Conservation (phyloP, 495 filamentous ascomycete genomes). For the Aspergillus egyptiacus region DNA sequence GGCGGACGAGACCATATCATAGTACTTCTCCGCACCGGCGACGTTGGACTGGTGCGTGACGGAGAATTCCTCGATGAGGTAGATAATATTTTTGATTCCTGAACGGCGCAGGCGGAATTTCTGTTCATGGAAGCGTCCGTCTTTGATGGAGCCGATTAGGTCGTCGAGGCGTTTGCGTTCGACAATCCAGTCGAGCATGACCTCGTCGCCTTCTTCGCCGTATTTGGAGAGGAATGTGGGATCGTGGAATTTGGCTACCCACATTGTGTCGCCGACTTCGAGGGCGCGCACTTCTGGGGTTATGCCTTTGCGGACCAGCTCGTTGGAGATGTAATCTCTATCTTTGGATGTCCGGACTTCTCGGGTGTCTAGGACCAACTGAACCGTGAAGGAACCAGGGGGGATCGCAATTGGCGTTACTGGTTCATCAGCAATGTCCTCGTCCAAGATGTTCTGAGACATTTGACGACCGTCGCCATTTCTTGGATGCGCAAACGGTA, state of each 20-base stretch:
- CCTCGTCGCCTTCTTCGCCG: constrained; percentile 65
- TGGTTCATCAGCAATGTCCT: constrained; percentile 7
- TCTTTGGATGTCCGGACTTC: constrained; percentile 74
- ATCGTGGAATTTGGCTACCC: constrained; percentile 69
- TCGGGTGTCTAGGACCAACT: constrained; percentile 69
- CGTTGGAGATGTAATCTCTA: constrained; percentile 70
- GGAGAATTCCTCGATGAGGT: constrained; percentile 70
- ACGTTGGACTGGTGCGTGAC: constrained; percentile 40
- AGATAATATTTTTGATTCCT: constrained; percentile 69
- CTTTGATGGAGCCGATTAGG: constrained; percentile 71
- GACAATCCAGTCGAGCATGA: constrained; percentile 73
- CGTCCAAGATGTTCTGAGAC: neutral
- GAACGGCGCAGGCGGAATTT: constrained; percentile 72
- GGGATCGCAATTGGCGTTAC: constrained; percentile 52
- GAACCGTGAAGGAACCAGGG: constrained; percentile 62
- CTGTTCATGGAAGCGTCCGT: constrained; percentile 79
- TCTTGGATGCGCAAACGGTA: too few relatives aligned
- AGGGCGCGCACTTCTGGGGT: constrained; percentile 59
- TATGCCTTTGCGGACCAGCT: constrained; percentile 62
- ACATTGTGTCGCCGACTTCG: constrained; percentile 71
- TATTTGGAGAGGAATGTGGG: constrained; percentile 47
- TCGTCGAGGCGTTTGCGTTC: constrained; percentile 83
- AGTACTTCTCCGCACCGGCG: constrained; percentile 44
- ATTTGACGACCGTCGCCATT: constrained; percentile 5
- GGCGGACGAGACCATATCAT: constrained; percentile 63